Conservation (phyloP, 2,329 filamentous ascomycete species). For the Monosporascus sp. region DNA sequence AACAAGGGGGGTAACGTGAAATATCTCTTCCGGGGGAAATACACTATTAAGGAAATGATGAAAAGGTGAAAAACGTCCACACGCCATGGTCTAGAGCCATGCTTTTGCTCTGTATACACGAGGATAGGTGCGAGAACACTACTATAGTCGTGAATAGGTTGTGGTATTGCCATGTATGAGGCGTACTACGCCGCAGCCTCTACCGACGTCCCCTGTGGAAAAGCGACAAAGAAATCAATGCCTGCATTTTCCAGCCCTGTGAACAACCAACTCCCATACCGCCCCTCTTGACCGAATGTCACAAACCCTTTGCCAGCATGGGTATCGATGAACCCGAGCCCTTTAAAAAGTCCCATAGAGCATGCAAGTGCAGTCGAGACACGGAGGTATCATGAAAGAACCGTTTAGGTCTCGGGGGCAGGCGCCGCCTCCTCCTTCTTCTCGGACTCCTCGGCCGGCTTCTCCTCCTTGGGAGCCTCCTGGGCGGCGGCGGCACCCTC, state of each 20-base stretch:
- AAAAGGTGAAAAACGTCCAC: slow-evolving; percentile 20
- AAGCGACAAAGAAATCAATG: slow-evolving; percentile 22
- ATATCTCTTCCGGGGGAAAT: slow-evolving; percentile 18
- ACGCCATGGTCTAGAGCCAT: slow-evolving; percentile 19
- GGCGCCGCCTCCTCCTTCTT: slow-evolving; percentile 53
- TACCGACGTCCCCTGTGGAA: slow-evolving; percentile 20
- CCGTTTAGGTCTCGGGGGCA: slow-evolving; percentile 46
- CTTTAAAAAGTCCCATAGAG: slow-evolving; percentile 16
- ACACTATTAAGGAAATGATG: slow-evolving; percentile 23
- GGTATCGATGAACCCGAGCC: slow-evolving; percentile 23
- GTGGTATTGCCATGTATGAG: slow-evolving; percentile 21
- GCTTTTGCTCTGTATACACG: slow-evolving; percentile 18
- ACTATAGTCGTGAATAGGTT: slow-evolving; percentile 17
- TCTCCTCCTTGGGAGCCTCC: slow-evolving; percentile 52
- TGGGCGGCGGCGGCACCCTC: slow-evolving; percentile 58
- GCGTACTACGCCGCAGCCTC: slow-evolving; percentile 20
- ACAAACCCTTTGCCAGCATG: slow-evolving; percentile 25
- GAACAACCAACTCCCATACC: slow-evolving; percentile 26
- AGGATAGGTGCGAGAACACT: slow-evolving; percentile 18
- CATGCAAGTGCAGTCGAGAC: slow-evolving; percentile 30
- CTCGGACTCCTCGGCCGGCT: slow-evolving; percentile 40
- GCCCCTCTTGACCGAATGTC: slow-evolving; percentile 24
- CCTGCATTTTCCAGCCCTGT: slow-evolving; percentile 26
- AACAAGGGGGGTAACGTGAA: slow-evolving; percentile 20
- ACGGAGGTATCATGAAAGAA: slow-evolving; percentile 27